Evolutionary conservation across 2,329 filamentous ascomycete species (phyloP), one percentile per base, ranked within the genome.

Genomic region (Penicillium olsonii): DNA sequence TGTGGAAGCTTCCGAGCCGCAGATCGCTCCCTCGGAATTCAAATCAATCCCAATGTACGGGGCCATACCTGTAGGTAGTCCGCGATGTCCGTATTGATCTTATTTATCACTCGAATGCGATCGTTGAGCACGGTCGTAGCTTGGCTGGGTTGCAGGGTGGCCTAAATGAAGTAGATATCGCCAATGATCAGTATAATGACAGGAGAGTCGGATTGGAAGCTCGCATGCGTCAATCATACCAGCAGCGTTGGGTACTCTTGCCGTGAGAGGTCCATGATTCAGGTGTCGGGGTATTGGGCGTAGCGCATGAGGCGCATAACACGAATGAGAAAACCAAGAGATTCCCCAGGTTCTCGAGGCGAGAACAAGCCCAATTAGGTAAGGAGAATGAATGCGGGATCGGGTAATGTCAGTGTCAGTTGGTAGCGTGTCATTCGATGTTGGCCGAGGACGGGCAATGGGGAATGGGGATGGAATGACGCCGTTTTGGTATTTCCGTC

Each of bases 171-270:
- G 15, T 24, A 22, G 33, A 48, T 31, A 37, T 29, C 26, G 14
- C 31, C 37, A 45, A 44, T 41, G 34, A 37, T 56, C 50, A 57
- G 48, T 49, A 49, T 18, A 48, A 43, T 48, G 29, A 40, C 53
- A 35, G 56, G 45, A 22, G 45, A 34, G 46, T 57, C 35, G 61
- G 50, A 46, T 47, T 40, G 15, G 40, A 45, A 50, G 43, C 40
- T 50, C 27, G 15, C 19, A 35, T 35, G 26, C 39, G 50, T 40
- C 41, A 52, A 53, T 74, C 87, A 80, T 80, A 96, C 92, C 86
- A 96, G 86, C 83, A 97, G 87, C 63, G 85, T 87, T 72, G 92
- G 91, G 79, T 97, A 97, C 75, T 96, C 92, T 73, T 88, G 81
- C 75, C 91, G 84, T 70, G 88, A 86, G 67, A 92, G 82, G 66